Conservation (phyloP, 176 grass and related monocot species). For the Rhynchospora pubera region DNA sequence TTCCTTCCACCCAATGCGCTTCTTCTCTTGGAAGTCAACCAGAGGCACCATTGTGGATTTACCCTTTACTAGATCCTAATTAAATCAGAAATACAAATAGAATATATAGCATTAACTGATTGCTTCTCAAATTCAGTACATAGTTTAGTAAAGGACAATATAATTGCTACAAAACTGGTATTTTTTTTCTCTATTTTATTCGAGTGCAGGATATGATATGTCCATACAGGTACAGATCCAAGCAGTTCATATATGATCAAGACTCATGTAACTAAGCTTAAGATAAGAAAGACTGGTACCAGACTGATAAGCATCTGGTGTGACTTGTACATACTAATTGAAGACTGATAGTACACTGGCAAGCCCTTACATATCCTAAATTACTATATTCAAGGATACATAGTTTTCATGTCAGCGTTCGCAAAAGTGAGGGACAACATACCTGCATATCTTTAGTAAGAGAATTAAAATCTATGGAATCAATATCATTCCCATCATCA, state of each 20-base stretch:
- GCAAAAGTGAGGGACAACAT: not conserved
- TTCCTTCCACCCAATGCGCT: slow-evolving; percentile 53
- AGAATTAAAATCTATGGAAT: slow-evolving; percentile 62
- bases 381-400: not conserved
- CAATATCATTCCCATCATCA: slow-evolving; percentile 71
- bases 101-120: not conserved
- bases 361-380: not conserved
- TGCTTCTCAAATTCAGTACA: not conserved
- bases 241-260: not conserved
- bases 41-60: slow-evolving; percentile 75
- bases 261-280: not conserved
- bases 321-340: not conserved
- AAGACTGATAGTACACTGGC: not conserved
- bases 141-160: not conserved
- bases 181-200: not conserved
- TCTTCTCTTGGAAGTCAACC: slow-evolving; percentile 94
- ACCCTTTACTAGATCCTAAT: slow-evolving; percentile 83
- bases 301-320: not conserved
- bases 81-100: slow-evolving; percentile 22
- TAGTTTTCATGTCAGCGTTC: not conserved
- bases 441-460: slow-evolving; percentile 72
- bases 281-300: not conserved
- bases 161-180: not conserved
- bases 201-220: not conserved
- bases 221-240: not conserved